Evolutionary conservation across 305 asterid species (phyloP), one percentile per base, ranked within the genome.

Genomic region (Fraxinus angustifolia): DNA sequence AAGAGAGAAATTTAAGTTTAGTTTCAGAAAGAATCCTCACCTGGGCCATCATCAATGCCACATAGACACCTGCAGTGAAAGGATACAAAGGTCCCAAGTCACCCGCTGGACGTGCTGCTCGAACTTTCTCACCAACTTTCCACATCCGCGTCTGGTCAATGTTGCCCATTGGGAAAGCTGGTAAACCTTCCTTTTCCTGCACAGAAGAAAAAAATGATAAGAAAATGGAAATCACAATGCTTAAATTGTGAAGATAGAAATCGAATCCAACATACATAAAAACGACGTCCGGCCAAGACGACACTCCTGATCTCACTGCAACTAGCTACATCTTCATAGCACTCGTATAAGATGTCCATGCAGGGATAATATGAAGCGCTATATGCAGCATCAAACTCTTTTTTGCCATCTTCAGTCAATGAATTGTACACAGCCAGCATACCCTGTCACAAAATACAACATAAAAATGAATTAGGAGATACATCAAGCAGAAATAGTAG

Each of bases 11-110:
- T 38, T n/a, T 36, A 65, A 21, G n/a, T 45, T 3, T 16, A 3
- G 3, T 28, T 21, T 12, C 3, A 17, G 6, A 26, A 72, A 65
- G 17, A 84, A 23, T 78, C 86, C 90, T 82, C 53, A 94, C 98
- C 93, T 94, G 98, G 62, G 98, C 98, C 98, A 94, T 94, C 98
- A 94, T 94, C 86, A 94, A 79, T 36, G 97, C 98, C 81, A 93
- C 98, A 75, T 88, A 94, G 85, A 93, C 97, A 83, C 98, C 98
- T 28, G 98, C 98, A 16, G 98, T 94, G 90, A 94, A 94, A 78
- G 98, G 97, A 84, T 90, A 91, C 31, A 93, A 88, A 72, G 96
- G 97, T 45, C 98, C 98, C 85, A 94, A 84, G 88, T 94, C 98
- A 79, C 97, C 98, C 0, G 93, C 92, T 14, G 91, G 93, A 0